A percentile compares a stretch with the other conserved stretches of the same genome.
Evolutionary conservation across 2,329 filamentous ascomycete species (phyloP).

Genomic region (Lecanosticta acicola): DNA sequence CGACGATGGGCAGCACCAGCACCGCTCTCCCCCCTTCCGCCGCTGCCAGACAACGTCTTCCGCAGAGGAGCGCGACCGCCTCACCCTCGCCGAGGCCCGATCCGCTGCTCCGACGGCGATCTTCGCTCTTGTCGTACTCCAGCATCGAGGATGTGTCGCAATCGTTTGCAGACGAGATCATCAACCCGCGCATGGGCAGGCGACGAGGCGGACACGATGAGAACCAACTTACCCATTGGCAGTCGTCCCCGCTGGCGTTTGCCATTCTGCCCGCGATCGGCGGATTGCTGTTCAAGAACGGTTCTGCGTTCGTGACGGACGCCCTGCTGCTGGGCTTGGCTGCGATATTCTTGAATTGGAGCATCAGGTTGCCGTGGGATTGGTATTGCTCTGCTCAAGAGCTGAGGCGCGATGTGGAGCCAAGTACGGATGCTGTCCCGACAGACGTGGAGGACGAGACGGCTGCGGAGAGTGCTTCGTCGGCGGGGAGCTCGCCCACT

Average conservation of each 20-base stretch:
- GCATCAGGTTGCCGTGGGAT: conserved; percentile 79
- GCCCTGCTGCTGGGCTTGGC: conserved; percentile 73
- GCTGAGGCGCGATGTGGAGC: conserved; percentile 19
- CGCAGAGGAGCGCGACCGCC: conserved; percentile 15
- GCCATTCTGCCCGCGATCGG: conserved; percentile 81
- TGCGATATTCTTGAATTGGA: conserved; percentile 87
- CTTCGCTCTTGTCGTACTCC: conserved; percentile 73
- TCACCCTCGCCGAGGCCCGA: conserved; percentile 22
- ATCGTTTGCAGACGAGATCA: conserved; percentile 64
- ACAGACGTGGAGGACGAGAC: conserved; percentile 15
- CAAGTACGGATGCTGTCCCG: conserved; percentile 4
- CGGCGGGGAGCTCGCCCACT: conserved; percentile 18
- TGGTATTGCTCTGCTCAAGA: conserved; percentile 50
- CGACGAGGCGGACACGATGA: conserved; percentile 34
- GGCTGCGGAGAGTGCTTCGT: conserved; percentile 22
- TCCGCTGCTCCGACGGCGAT: conserved; percentile 53
- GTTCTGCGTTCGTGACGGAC: conserved; percentile 77
- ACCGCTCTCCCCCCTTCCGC: conserved; percentile 10
- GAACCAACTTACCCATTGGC: conserved; percentile 62
- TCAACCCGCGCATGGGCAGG: conserved; percentile 43
- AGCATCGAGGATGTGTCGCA: conserved; percentile 62
- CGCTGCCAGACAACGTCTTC: conserved; percentile 18
- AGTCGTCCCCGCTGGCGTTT: conserved; percentile 74
- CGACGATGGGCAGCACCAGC: conserved; percentile 6
- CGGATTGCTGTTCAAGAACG: conserved; percentile 78